Base-by-base conservation (phyloP, 208 protist genomes). In the Wallacemonas sp. region DNA sequence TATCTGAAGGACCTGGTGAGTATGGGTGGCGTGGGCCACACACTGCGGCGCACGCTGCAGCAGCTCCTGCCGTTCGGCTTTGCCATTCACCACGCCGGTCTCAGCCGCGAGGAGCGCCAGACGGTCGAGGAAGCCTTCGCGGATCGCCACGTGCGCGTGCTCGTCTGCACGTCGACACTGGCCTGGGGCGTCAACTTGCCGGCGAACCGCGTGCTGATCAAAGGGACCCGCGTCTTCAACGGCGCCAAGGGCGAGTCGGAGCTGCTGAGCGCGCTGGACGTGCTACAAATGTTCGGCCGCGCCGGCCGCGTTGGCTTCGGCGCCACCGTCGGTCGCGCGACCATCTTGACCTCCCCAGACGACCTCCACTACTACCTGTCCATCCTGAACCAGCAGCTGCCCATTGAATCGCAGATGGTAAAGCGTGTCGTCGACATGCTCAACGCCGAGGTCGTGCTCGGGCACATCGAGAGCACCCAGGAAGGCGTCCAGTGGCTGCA, bases 111-210 rank as follows among this genome's bases (percentile, higher is more conserved):
- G 16, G 99, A 99, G 81, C 85, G 99, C 32, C 69, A 66, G 5
- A 75, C 98, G 0, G 98, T 99, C 4, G 99, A 99, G 80, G 81
- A 93, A 44, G 85, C 99, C n/a, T 99, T 99, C 78, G 90, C 72
- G 0, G 88, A 91, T 8, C 76, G 96, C 16, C 93, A 98, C 83
- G 82, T 99, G 27, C 89, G 98, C 58, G 96, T 99, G 2, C 84
- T 99, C 1, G 95, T 99, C 8, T 99, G 96, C 49, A 99, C 99
- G 0, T 97, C 99, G 0, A 99, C 99, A 12, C 88, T 99, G 1
- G 99, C 99, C n/a, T 99, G 99, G 99, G 99, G 99, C 74, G 99
- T 99, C 1, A 99, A 99, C 83, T 64, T 99, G 38, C 99, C 99
- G 0, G 99, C 99, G 3, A 98, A 99, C 77, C 97, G 93, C 11